Evolutionary conservation across 108 stramenopile species (phyloP).

Genomic region (Asterionellopsis glacialis): DNA sequence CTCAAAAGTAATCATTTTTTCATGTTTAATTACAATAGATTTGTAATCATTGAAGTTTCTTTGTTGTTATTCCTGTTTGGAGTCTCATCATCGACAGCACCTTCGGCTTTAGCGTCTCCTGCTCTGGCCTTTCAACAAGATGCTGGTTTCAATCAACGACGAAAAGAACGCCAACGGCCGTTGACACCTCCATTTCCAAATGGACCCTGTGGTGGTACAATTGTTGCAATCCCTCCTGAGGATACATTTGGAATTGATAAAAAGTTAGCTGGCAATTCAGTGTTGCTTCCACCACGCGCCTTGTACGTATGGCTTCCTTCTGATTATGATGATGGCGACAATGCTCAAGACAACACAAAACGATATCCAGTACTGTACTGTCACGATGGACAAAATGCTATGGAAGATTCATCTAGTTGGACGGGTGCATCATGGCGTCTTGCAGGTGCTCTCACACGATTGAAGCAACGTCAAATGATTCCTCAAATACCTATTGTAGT

Average conservation of each 20-base stretch:
- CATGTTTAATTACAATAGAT: no score
- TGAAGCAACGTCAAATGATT: slow-evolving; percentile 35
- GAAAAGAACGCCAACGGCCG: no score
- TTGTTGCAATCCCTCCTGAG: slow-evolving; percentile 35
- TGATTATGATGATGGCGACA: no score
- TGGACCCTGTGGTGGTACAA: slow-evolving; percentile 44
- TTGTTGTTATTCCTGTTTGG: no score
- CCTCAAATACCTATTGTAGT: slow-evolving; percentile 35
- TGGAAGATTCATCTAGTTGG: slow-evolving; percentile 48
- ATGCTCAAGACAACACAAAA: slow-evolving; percentile 7
- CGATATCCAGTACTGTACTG: slow-evolving; percentile 49
- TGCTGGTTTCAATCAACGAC: no score
- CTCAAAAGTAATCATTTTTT: no score
- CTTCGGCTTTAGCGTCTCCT: no score
- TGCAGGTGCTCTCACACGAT: slow-evolving; percentile 57
- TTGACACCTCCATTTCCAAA: slow-evolving; percentile 53
- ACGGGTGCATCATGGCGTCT: slow-evolving; percentile 68
- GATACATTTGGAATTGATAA: slow-evolving; percentile 32
- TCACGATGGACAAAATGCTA: slow-evolving; percentile 70
- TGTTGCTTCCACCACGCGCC: slow-evolving; percentile 45
- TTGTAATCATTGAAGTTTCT: no score
- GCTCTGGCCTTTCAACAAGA: no score
- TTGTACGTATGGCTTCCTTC: slow-evolving; percentile 66
- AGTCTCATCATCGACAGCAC: no score
- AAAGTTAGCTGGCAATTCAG: slow-evolving; percentile 25